phyloP scores from a whole-genome alignment of 83 land plant species.

The Isoetes engelmannii region DNA sequence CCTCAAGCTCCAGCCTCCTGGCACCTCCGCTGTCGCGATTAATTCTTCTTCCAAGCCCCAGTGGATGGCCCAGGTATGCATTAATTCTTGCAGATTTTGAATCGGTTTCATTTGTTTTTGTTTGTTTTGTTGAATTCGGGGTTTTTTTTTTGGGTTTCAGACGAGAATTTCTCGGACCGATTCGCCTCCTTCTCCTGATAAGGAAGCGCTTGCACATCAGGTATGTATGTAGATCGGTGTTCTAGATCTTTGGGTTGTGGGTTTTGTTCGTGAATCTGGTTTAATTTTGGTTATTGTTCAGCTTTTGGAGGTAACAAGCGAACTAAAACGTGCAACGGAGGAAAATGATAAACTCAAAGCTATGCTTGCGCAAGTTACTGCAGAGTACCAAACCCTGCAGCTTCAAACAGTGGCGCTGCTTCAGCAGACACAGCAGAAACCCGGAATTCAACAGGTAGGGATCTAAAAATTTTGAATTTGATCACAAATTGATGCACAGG shows the following conservation, averaged over 20 bases:
- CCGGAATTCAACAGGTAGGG: background rate
- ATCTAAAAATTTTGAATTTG: background rate
- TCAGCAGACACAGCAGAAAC: background rate
- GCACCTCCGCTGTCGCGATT: background rate
- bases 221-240: background rate
- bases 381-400: constrained; percentile 4
- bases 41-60: background rate
- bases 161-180: background rate
- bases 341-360: constrained; percentile 4
- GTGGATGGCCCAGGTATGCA: background rate
- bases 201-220: background rate
- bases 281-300: background rate
- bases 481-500: too few species aligned
- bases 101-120: too few species aligned
- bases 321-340: background rate
- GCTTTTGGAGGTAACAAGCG: background rate
- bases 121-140: too few species aligned
- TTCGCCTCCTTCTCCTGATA: background rate
- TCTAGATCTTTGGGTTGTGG: too few species aligned
- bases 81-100: background rate
- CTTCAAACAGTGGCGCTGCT: constrained; percentile 8
- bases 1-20: background rate
- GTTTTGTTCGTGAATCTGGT: too few species aligned
- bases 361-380: background rate
- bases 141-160: background rate